These are phyloP conservation scores for Pythium plurisporium DNA, from an alignment of 352 stramenopile genomes.

Conservation along the genomic window DNA sequence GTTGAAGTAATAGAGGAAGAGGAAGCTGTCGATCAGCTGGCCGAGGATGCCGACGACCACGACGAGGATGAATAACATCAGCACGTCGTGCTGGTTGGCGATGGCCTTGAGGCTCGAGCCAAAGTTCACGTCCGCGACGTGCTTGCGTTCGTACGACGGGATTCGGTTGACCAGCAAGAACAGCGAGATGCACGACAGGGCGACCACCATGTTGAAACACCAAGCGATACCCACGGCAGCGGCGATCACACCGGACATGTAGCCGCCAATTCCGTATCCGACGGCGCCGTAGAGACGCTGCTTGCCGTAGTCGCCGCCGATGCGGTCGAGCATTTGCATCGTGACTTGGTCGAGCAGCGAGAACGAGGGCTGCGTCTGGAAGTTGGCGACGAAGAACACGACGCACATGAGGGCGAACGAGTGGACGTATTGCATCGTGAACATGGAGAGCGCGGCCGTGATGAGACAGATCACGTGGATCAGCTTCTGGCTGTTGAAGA, in stretches of 20 bases:
- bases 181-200: constrained; percentile 48
- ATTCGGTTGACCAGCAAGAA: constrained; percentile 52
- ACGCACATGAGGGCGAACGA: constrained; percentile 67
- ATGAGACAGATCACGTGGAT: constrained; percentile 62
- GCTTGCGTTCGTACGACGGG: constrained; percentile 33
- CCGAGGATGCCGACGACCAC: constrained; percentile 56
- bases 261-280: constrained; percentile 61
- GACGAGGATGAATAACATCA: constrained; percentile 62
- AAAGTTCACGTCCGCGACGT: constrained; percentile 35
- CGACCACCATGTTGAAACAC: constrained; percentile 76
- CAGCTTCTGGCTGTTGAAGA: constrained; percentile 59
- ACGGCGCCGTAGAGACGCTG: constrained; percentile 68
- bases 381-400: constrained; percentile 70
- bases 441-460: constrained; percentile 62
- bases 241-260: constrained; percentile 57
- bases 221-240: constrained; percentile 61
- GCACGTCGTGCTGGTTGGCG: constrained; percentile 46
- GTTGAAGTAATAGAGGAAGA: constrained; percentile 73
- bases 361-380: constrained; percentile 61
- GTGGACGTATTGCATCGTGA: constrained; percentile 56
- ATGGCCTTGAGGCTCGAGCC: constrained; percentile 38
- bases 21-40: constrained; percentile 64
- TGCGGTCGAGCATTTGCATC: constrained; percentile 53
- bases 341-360: constrained; percentile 65
- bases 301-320: constrained; percentile 74